A percentile compares a stretch with the other conserved stretches of the same genome.
These are phyloP conservation scores for Talaromyces verruculosus DNA, from an alignment of 2,329 filamentous ascomycete species.

Conservation along the genomic window DNA sequence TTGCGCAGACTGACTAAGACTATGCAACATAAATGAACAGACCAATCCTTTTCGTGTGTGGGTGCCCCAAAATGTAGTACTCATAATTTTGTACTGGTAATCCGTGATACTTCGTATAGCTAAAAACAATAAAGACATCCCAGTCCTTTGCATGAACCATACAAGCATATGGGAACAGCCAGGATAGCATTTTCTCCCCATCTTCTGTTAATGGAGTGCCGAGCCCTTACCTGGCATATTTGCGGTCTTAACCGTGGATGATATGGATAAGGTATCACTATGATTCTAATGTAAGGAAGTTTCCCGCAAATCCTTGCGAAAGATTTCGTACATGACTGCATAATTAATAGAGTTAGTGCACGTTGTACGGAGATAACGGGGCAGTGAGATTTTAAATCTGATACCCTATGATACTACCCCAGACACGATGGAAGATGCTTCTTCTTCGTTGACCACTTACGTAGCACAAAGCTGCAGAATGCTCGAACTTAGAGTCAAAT, in stretches of 20 bases:
- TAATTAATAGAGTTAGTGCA: not conserved
- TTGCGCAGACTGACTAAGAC: not conserved
- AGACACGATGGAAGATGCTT: not conserved
- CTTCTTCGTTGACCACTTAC: not conserved
- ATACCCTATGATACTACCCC: not conserved
- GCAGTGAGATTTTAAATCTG: not conserved
- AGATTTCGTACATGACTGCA: not conserved
- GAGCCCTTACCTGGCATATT: not conserved
- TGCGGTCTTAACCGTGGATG: not conserved
- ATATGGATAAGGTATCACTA: not conserved
- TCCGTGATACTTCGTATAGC: not conserved
- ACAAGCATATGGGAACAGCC: not conserved
- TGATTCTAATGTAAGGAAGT: not conserved
- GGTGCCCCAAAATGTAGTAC: no score
- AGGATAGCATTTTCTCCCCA: not conserved
- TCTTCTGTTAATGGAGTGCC: not conserved
- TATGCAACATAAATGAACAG: not conserved
- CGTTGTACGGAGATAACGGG: not conserved
- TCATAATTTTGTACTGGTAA: not conserved
- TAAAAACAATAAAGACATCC: not conserved
- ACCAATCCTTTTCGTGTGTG: not conserved
- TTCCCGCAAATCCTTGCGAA: not conserved
- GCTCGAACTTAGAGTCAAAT: not conserved
- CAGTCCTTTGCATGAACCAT: not conserved
- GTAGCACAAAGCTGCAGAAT: not conserved